Conservation (phyloP, 23 red algal species). For the Pyropia haitanensis region DNA sequence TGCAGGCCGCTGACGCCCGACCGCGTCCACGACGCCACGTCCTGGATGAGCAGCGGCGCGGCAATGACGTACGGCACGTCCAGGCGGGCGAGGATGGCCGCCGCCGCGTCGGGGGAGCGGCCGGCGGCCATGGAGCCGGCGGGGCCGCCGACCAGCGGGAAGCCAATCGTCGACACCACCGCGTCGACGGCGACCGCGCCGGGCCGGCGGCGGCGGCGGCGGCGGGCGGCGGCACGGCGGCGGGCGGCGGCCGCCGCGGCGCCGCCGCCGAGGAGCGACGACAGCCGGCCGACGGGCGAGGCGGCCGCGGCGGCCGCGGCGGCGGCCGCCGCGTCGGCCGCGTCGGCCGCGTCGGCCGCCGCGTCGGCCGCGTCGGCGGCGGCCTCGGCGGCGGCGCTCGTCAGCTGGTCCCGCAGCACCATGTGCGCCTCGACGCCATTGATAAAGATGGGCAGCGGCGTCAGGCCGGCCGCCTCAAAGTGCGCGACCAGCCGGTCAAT, state of each 20-base stretch:
- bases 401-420: conserved; percentile 49
- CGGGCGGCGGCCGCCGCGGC: conserved; percentile 11
- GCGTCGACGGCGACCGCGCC: conserved; percentile 32
- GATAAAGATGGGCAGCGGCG: conserved; percentile 51
- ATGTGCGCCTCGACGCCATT: conserved; percentile 75
- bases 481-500: conserved; percentile 12
- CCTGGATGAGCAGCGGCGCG: conserved; percentile 52
- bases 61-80: conserved; percentile 54
- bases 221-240: not conserved
- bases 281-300: not conserved
- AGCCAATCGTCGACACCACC: conserved; percentile 55
- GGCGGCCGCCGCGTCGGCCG: conserved; percentile 5
- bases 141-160: conserved; percentile 56
- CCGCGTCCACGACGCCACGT: conserved; percentile 28
- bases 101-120: conserved; percentile 28
- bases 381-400: conserved; percentile 19
- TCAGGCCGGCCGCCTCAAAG: conserved; percentile 23
- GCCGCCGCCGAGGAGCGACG: not conserved
- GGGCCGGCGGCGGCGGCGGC: conserved; percentile 2
- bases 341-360: not conserved
- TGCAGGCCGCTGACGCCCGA: conserved; percentile 55
- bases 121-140: conserved; percentile 63
- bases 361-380: conserved; percentile 1
- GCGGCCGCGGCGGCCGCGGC: not conserved
- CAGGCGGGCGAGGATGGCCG: conserved; percentile 16